Base-by-base conservation (phyloP, 225 moss, liverwort and hornwort genomes). In the Sphagnum tenellum region DNA sequence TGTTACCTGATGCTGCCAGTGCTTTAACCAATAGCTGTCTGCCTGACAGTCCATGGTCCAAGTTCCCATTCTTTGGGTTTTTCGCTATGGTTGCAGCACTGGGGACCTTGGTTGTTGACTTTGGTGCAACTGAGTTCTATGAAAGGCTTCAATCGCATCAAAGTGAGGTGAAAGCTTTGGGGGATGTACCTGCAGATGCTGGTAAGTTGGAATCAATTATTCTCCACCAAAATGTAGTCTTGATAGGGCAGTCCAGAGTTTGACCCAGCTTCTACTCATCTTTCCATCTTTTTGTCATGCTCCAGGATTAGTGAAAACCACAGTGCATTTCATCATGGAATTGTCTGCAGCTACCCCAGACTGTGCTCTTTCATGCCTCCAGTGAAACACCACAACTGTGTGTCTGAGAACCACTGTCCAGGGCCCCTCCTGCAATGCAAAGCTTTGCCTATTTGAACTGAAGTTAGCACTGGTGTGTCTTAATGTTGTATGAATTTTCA, bases 71-170 rank as follows among this genome's bases (percentile, higher is more conserved):
- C 4, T 69, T 81, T 0, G 91, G 82, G 0, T 89, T 86, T 8
- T 77, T 94, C 48, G 91, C 91, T 2, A 94, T 94, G 94, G 10
- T 86, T 44, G 81, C 86, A 47, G 87, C 94, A 0, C 48, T 94
- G 3, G 67, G 69, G 2, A 91, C 94, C 1, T 62, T 91, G 50
- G 70, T 91, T 2, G 69, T 83, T 52, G 94, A 94, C 61, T 87
- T 87, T 11, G 47, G 87, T 9, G 83, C 87, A 29, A 94, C 87
- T 29, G 87, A 82, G 47, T 88, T 78, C 67, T 94, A 87, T 75
- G 86, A 89, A 45, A 61, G 70, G 2, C 80, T 83, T 49, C 84
- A 84, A 56, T 59, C 73, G 46, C 84, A 84, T 47, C 58, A 29
- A 61, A 29, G 69, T 4, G 44, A 61, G 9, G 4, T 46, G 61